These are phyloP conservation scores for Platanthera guangdongensis DNA, from an alignment of 106 monocot genomes.

Conservation along the genomic window DNA sequence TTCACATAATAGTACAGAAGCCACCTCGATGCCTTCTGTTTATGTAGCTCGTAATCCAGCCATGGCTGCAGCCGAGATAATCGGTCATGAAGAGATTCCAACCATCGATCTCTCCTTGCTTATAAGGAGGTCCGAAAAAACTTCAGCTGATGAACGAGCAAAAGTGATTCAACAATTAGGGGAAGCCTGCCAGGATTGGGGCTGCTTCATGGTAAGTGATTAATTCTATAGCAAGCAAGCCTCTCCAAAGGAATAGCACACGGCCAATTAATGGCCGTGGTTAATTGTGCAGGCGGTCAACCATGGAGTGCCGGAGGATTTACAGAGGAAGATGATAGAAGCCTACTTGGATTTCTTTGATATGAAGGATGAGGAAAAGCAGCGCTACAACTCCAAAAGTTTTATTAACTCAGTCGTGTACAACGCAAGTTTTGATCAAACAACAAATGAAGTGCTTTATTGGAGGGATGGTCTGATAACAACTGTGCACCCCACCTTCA, in stretches of 20 bases:
- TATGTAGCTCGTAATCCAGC: not conserved
- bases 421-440: not conserved
- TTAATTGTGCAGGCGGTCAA: not conserved
- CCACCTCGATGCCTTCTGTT: not conserved
- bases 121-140: not conserved
- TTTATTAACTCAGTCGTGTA: not conserved
- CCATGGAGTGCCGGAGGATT: not conserved
- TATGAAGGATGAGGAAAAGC: not conserved
- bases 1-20: not conserved
- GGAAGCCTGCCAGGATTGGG: not conserved
- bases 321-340: not conserved
- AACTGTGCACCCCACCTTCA: not conserved
- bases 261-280: not conserved
- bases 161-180: not conserved
- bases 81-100: not conserved
- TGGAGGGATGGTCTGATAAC: not conserved
- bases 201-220: not conserved
- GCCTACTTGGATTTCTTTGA: not conserved
- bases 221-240: not conserved
- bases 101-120: not conserved
- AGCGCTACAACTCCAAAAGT: not conserved
- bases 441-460: not conserved
- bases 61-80: not conserved
- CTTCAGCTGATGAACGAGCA: not conserved
- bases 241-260: too few relatives aligned